These are phyloP conservation scores for Gnetum montanum DNA, from an alignment of 75 land plant genomes.

Conservation along the genomic window DNA sequence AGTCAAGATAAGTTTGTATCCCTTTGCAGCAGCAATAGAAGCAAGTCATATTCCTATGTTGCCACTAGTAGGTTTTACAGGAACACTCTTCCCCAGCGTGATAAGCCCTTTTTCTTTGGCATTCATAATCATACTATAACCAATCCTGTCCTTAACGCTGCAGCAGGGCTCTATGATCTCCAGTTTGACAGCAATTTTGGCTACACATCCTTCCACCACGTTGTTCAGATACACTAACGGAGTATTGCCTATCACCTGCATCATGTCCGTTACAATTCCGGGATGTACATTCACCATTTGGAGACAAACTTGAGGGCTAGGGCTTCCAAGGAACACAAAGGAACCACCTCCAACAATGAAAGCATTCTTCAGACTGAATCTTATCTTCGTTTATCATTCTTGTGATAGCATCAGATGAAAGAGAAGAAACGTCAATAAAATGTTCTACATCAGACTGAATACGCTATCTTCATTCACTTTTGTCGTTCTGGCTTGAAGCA, in stretches of 20 bases:
- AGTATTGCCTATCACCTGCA: slow-evolving; percentile 79
- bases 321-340: no score
- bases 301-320: no score
- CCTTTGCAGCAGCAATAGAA: slow-evolving; percentile 86
- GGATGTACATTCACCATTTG: no score
- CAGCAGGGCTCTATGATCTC: slow-evolving; percentile 91
- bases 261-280: no score
- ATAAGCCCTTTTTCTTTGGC: slow-evolving; percentile 77
- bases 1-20: slow-evolving; percentile 76
- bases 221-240: slow-evolving; percentile 78
- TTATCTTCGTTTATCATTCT: slow-evolving; percentile 68
- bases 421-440: slow-evolving; percentile 83
- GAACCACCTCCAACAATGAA: no score
- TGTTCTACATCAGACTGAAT: slow-evolving; percentile 81
- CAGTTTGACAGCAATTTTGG: slow-evolving; percentile 66
- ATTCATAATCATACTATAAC: slow-evolving; percentile 79
- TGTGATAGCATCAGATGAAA: slow-evolving; percentile 88
- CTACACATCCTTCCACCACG: slow-evolving; percentile 67
- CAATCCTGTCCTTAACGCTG: slow-evolving; percentile 81
- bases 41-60: slow-evolving; percentile 91
- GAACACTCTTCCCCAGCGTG: slow-evolving; percentile 82
- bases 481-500: slow-evolving; percentile 94
- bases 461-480: slow-evolving; percentile 84
- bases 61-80: slow-evolving; percentile 90
- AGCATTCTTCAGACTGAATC: slow-evolving; percentile 31